phyloP scores from a whole-genome alignment of 2,329 filamentous ascomycete species.

The Trichoderma simmonsii region DNA sequence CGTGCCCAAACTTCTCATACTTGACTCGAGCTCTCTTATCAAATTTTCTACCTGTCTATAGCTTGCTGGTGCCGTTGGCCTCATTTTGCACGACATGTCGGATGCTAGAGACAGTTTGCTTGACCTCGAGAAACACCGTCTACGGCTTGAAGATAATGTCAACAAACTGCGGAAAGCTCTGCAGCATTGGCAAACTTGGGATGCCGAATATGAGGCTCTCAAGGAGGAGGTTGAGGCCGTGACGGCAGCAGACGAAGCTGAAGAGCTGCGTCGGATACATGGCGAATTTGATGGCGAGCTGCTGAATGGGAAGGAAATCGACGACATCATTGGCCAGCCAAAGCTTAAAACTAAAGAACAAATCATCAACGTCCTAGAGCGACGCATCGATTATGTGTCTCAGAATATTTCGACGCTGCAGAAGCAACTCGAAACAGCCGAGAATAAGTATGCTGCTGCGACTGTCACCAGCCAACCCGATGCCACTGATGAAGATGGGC shows the following conservation, averaged over 20 bases:
- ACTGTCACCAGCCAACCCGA: slow-evolving; percentile 59
- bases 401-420: slow-evolving; percentile 74
- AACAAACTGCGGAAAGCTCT: slow-evolving; percentile 67
- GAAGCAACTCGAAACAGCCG: slow-evolving; percentile 66
- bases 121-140: slow-evolving; percentile 71
- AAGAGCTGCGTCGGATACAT: slow-evolving; percentile 57
- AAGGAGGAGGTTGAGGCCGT: slow-evolving; percentile 72
- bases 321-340: slow-evolving; percentile 42
- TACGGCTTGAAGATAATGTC: slow-evolving; percentile 72
- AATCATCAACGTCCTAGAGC: slow-evolving; percentile 60
- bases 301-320: slow-evolving; percentile 55
- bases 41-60: slow-evolving; percentile 15
- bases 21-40: not conserved
- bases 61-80: not conserved
- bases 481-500: slow-evolving; percentile 61
- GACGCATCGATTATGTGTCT: slow-evolving; percentile 84
- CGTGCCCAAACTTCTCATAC: not conserved
- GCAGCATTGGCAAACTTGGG: slow-evolving; percentile 85
- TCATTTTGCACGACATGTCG: slow-evolving; percentile 36
- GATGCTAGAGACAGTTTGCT: slow-evolving; percentile 51
- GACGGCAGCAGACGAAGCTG: slow-evolving; percentile 39
- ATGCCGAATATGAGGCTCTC: slow-evolving; percentile 85
- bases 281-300: slow-evolving; percentile 60
- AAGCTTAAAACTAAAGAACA: slow-evolving; percentile 35
- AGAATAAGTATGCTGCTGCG: slow-evolving; percentile 66